Evolutionary conservation across 768 basidiomycete species (phyloP).

Genomic region (Scleroderma bovista): DNA sequence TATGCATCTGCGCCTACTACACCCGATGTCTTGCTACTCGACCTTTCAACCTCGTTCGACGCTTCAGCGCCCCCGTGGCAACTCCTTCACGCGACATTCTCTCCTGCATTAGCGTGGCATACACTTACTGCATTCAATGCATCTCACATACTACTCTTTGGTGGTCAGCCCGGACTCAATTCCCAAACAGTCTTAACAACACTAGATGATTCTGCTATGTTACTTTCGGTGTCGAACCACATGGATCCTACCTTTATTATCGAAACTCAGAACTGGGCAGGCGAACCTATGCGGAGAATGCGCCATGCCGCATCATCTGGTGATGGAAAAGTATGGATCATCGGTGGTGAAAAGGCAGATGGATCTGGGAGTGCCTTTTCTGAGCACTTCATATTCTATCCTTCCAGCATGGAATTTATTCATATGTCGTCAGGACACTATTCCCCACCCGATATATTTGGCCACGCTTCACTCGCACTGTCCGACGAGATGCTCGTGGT

Average conservation of each 20-base stretch:
- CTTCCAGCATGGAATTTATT: constrained; percentile 45
- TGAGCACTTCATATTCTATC: constrained; percentile 61
- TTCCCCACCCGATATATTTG: constrained; percentile 64
- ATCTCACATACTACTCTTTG: constrained; percentile 57
- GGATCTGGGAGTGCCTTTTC: constrained; percentile 60
- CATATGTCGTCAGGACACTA: constrained; percentile 42
- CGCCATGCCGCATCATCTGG: constrained; percentile 59
- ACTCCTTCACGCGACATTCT: constrained; percentile 44
- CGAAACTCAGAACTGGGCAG: constrained; percentile 49
- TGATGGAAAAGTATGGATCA: constrained; percentile 55
- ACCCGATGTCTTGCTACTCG: constrained; percentile 66
- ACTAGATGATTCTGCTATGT: constrained; percentile 55
- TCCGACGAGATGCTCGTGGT: constrained; percentile 64
- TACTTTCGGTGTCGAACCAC: constrained; percentile 42
- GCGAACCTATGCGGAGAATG: constrained; percentile 71
- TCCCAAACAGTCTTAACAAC: constrained; percentile 46
- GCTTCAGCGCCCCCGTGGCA: constrained; percentile 65
- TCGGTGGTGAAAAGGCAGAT: constrained; percentile 81
- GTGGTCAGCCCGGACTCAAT: constrained; percentile 66
- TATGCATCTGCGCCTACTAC: constrained; percentile 72
- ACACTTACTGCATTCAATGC: constrained; percentile 63
- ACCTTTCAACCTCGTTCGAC: constrained; percentile 55
- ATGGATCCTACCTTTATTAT: constrained; percentile 40
- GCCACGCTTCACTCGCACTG: constrained; percentile 68
- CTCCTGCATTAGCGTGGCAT: constrained; percentile 73